Conservation (phyloP, 1,139 yeast genomes). For the Kurtzmaniella quercitrusa region DNA sequence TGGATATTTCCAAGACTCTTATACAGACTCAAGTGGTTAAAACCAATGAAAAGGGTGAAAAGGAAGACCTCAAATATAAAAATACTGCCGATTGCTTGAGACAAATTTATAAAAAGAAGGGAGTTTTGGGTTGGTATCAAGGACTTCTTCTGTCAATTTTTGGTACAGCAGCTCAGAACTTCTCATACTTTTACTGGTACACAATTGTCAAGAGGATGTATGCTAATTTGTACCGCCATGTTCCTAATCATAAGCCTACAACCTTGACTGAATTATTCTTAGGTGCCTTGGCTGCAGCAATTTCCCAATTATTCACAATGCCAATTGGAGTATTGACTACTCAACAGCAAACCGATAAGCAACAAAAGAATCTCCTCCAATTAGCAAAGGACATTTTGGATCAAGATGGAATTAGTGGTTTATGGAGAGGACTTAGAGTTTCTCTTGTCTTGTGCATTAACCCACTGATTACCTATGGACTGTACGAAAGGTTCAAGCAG, state of each 20-base stretch:
- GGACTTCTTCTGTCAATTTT: conserved; percentile 69
- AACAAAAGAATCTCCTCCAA: conserved; percentile 37
- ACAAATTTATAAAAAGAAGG: conserved; percentile 56
- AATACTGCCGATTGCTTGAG: conserved; percentile 61
- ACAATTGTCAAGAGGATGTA: conserved; percentile 65
- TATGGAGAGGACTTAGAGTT: conserved; percentile 85
- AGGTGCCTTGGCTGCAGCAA: conserved; percentile 83
- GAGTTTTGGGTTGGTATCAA: conserved; percentile 69
- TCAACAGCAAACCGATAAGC: conserved; percentile 67
- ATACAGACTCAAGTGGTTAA: conserved; percentile 62
- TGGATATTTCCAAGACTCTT: conserved; percentile 69
- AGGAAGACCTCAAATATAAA: conserved; percentile 42
- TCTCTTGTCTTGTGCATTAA: conserved; percentile 74
- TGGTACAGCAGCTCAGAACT: conserved; percentile 77
- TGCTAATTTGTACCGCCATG: conserved; percentile 37
- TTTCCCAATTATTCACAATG: conserved; percentile 78
- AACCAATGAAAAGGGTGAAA: conserved; percentile 14
- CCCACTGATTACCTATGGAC: conserved; percentile 86
- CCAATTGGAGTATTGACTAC: conserved; percentile 84
- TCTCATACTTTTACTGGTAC: conserved; percentile 86
- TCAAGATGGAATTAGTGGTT: conserved; percentile 69
- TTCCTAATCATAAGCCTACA: conserved; percentile 39
- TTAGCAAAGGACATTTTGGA: conserved; percentile 53
- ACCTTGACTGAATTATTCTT: conserved; percentile 71
- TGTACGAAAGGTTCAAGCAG: conserved; percentile 67